Evolutionary conservation across 805 yeast species (phyloP), one percentile per base, ranked within the genome.

Genomic region (Metschnikowia drakensbergensis): DNA sequence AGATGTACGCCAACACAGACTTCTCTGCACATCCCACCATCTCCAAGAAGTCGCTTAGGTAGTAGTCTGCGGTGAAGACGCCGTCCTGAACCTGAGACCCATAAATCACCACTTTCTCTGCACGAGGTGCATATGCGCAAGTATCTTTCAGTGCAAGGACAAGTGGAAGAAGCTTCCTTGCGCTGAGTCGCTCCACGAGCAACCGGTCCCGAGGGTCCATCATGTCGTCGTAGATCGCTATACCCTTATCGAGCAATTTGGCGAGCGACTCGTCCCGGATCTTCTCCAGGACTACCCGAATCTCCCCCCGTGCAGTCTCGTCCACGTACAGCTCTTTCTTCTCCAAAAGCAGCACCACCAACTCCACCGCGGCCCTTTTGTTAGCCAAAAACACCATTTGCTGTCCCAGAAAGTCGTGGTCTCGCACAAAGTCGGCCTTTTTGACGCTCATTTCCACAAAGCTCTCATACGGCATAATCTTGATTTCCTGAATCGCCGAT

Each of bases 61-160:
- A 71, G 59, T 88, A 91, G 61, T 84, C 87, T 8, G 38, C 39
- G 8, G 26, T 8, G 36, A 33, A 47, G 26, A 40, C 26, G 37
- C 82, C 63, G 39, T 88, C 94, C 59, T 72, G 85, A 17, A 65
- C 71, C 57, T 81, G 84, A 0, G 97, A 89, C 9, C 95, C 88
- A 48, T 84, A 61, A 4, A 92, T 72, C 27, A 86, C 64, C 3
- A 86, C 86, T 42, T 73, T 64, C 36, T 74, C 67, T 0, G 88
- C 81, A 1, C 63, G 36, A 0, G 91, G 88, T 6, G 72, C 65
- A 53, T 66, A 72, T 37, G 63, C 54, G 34, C 82, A 72, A 3
- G 81, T 73, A 2, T 83, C 91, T 46, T 75, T 75, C 0, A 90
- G 71, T 0, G 84, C 83, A 17, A 91, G 50, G n/a, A 90, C 49